These are phyloP conservation scores for Suillus alpinus DNA, from an alignment of 768 basidiomycete species.

Conservation along the genomic window DNA sequence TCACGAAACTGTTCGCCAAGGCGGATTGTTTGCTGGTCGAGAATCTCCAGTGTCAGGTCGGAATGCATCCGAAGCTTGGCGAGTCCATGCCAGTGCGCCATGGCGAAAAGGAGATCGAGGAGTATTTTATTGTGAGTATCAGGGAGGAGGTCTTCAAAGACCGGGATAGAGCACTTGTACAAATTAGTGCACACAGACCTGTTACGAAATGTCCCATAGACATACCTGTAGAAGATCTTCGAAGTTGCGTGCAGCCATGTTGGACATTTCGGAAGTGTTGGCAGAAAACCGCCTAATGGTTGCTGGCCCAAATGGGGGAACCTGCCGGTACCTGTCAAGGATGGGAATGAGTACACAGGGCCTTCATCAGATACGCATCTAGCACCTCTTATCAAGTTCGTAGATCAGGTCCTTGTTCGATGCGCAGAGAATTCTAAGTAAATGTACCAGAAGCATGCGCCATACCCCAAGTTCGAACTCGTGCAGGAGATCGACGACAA, in stretches of 20 bases:
- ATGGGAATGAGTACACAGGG: conserved; percentile 25
- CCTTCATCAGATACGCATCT: conserved; percentile 25
- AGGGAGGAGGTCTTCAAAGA: conserved; percentile 36
- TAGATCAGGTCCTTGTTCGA: conserved; percentile 31
- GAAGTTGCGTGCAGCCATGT: neutral
- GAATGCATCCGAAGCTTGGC: conserved; percentile 36
- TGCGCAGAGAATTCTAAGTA: conserved; percentile 27
- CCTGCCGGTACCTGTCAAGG: conserved; percentile 11
- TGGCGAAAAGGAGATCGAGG: conserved; percentile 24
- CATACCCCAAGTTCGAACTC: neutral
- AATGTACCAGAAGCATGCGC: conserved; percentile 23
- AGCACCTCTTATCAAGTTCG: conserved; percentile 26
- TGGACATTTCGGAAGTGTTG: neutral
- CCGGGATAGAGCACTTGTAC: conserved; percentile 20
- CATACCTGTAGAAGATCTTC: neutral
- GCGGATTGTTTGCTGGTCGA: too few relatives aligned
- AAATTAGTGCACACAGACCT: too few relatives aligned
- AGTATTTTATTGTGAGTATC: conserved; percentile 20
- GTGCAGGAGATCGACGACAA: neutral
- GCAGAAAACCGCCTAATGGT: neutral
- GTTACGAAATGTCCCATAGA: too few relatives aligned
- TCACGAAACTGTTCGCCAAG: too few relatives aligned
- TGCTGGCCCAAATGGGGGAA: conserved; percentile 22
- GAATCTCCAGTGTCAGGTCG: conserved; percentile 2
- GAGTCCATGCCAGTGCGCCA: conserved; percentile 33